These are phyloP conservation scores for Rosa chinensis DNA, from an alignment of 306 rosid species.

Conservation along the genomic window DNA sequence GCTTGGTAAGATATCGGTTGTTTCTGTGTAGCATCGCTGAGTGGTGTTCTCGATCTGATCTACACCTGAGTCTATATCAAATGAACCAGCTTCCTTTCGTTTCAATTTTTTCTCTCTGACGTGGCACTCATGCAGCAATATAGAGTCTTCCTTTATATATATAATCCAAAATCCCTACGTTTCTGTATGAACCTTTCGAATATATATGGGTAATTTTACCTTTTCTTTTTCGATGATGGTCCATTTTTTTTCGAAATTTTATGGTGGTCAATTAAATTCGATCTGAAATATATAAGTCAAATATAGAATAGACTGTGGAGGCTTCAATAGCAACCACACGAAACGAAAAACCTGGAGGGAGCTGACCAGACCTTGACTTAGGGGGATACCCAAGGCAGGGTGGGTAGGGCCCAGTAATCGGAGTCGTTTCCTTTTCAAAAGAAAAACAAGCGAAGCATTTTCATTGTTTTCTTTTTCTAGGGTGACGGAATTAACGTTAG, in stretches of 20 bases:
- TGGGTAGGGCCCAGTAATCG: neutral
- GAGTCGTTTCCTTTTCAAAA: neutral
- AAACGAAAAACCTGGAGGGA: neutral
- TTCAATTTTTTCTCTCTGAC: neutral
- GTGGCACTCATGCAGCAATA: constrained; percentile 29
- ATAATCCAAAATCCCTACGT: too few species aligned
- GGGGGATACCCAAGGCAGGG: neutral
- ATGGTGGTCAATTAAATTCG: neutral
- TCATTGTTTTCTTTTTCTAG: neutral
- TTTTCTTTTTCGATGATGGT: too few species aligned
- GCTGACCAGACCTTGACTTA: neutral
- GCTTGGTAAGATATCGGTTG: constrained; percentile 5
- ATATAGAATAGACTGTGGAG: too few species aligned
- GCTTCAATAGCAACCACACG: too few species aligned
- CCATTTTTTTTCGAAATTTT: neutral
- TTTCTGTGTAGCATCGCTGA: neutral
- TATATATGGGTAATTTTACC: too few species aligned
- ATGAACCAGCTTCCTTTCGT: neutral
- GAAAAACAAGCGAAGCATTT: too few species aligned
- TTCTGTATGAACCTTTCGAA: neutral
- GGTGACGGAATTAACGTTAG: neutral
- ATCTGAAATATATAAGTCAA: too few species aligned
- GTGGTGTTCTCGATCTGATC: neutral
- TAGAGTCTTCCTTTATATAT: neutral
- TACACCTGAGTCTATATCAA: neutral